These are phyloP conservation scores for Vigna nakashimae DNA, from an alignment of 306 rosid species.

Conservation along the genomic window DNA sequence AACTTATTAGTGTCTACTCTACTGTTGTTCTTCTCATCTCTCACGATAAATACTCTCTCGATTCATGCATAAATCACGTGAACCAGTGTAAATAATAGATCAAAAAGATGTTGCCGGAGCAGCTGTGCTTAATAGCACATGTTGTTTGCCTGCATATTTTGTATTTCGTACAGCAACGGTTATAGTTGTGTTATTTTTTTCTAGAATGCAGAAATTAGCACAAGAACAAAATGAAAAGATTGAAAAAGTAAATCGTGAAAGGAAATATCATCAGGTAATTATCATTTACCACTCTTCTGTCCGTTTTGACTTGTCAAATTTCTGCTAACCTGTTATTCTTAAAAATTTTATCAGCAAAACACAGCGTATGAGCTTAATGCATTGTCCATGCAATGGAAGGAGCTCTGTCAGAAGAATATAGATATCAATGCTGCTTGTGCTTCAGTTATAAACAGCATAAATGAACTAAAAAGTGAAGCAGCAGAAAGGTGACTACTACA, in stretches of 20 bases:
- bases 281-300: constrained; percentile 33
- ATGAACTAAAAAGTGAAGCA: constrained; percentile 70
- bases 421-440: constrained; percentile 81
- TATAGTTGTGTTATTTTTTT: constrained; percentile 43
- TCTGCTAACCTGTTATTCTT: constrained; percentile 4
- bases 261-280: constrained; percentile 93
- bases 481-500: constrained; percentile 62
- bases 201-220: constrained; percentile 90
- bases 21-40: background rate
- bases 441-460: constrained; percentile 62
- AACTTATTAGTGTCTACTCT: background rate
- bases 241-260: constrained; percentile 90
- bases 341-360: constrained; percentile 69
- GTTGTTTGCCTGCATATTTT: constrained; percentile 20
- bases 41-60: background rate
- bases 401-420: constrained; percentile 85
- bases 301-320: constrained; percentile 28
- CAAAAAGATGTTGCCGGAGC: background rate
- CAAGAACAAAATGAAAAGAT: constrained; percentile 75
- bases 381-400: constrained; percentile 86
- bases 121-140: constrained; percentile 14
- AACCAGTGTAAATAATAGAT: background rate
- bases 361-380: constrained; percentile 94
- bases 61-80: background rate
- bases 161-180: constrained; percentile 32